Conservation (phyloP, 2,329 filamentous ascomycete genomes). For the Stemphylium lycopersici region DNA sequence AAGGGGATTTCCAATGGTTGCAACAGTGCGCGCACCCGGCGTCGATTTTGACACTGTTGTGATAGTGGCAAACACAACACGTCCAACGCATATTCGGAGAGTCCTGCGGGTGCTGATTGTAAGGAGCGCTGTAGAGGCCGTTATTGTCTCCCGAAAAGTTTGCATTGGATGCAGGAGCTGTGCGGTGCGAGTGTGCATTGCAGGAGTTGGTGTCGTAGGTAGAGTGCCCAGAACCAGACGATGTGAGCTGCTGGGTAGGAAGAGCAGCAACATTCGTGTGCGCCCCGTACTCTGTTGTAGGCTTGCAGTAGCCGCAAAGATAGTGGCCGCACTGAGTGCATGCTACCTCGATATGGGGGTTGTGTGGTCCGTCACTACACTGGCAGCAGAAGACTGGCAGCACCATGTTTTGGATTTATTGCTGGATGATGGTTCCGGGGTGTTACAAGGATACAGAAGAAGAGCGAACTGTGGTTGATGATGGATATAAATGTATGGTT, state of each 20-base stretch:
- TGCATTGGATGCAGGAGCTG: background rate
- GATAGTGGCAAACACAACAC: background rate
- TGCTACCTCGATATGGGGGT: background rate
- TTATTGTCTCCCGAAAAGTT: background rate
- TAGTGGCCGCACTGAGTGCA: too few relatives aligned
- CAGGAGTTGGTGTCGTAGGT: background rate
- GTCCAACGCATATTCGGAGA: background rate
- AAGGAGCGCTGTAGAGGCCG: background rate
- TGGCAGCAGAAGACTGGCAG: background rate
- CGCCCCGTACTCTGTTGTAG: too few relatives aligned
- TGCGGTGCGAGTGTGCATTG: too few relatives aligned
- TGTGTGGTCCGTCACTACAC: slow-evolving; percentile 5
- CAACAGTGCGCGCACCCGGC: background rate
- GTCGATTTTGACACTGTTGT: background rate
- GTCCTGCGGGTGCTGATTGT: background rate
- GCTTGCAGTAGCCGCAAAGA: too few relatives aligned
- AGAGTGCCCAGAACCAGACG: background rate
- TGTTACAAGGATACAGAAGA: too few relatives aligned
- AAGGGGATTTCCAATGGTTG: background rate
- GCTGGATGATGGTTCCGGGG: too few relatives aligned
- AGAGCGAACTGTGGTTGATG: too few relatives aligned
- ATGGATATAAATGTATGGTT: too few relatives aligned
- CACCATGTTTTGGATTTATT: background rate
- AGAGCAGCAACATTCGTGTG: too few relatives aligned
- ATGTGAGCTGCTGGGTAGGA: too few relatives aligned